phyloP scores from a whole-genome alignment of 768 basidiomycete species.

The Antrodiella citrinella region DNA sequence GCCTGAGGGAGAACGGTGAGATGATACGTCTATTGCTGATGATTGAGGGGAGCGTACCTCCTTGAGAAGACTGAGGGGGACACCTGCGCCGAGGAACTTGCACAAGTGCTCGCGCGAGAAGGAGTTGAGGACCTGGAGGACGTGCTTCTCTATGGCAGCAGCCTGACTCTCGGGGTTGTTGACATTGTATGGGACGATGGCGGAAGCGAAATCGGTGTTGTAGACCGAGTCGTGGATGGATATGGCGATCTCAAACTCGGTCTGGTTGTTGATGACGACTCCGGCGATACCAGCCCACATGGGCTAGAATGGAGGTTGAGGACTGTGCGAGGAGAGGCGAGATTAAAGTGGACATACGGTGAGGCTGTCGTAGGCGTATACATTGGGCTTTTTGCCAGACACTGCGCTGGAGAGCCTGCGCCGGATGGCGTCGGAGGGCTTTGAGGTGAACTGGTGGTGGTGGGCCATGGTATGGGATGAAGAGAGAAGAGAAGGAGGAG shows the following conservation, averaged over 20 bases:
- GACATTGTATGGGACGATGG: conserved; percentile 41
- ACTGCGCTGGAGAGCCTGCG: conserved; percentile 61
- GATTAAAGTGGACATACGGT: conserved; percentile 38
- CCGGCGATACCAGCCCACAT: conserved; percentile 87
- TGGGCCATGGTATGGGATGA: conserved; percentile 45
- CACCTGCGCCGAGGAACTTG: conserved; percentile 81
- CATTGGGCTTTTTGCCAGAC: conserved; percentile 43
- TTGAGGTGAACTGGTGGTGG: conserved; percentile 48
- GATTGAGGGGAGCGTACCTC: conserved; percentile 37
- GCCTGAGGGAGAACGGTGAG: conserved; percentile 28
- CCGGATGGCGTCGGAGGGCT: conserved; percentile 52
- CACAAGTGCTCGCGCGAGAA: conserved; percentile 73
- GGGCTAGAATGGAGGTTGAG: conserved; percentile 43
- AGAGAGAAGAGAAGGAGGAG: conserved; percentile 15
- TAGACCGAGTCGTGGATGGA: conserved; percentile 84
- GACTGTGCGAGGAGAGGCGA: conserved; percentile 10
- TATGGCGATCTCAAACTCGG: conserved; percentile 62
- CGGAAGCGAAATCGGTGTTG: conserved; percentile 67
- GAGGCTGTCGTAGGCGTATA: conserved; percentile 51
- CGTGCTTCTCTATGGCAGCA: conserved; percentile 52
- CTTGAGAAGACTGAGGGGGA: conserved; percentile 61
- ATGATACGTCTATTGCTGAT: conserved; percentile 1
- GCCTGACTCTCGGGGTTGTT: conserved; percentile 48
- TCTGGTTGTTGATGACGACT: conserved; percentile 46
- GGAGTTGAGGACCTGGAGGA: conserved; percentile 57